These are phyloP conservation scores for Skeletonema costatum DNA, from an alignment of 108 stramenopile species.

Conservation along the genomic window DNA sequence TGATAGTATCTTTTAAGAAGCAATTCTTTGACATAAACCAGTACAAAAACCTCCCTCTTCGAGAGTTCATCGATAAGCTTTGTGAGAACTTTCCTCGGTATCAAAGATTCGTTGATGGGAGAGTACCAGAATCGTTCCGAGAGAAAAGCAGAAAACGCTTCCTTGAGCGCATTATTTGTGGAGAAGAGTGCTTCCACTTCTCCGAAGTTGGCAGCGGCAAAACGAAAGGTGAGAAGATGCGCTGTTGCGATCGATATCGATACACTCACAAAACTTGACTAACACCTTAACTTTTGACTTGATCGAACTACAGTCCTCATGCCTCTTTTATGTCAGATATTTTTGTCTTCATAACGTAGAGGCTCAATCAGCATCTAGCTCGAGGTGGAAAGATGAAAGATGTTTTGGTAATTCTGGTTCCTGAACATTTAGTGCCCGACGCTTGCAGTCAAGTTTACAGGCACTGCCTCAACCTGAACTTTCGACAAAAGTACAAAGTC, in stretches of 20 bases:
- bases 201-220: conserved; percentile 48
- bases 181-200: conserved; percentile 58
- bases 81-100: conserved; percentile 52
- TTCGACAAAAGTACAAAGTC: conserved; percentile 52
- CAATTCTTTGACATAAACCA: conserved; percentile 53
- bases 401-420: conserved; percentile 51
- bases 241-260: background rate
- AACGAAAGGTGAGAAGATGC: conserved; percentile 15
- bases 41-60: conserved; percentile 40
- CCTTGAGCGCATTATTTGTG: conserved; percentile 49
- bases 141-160: conserved; percentile 55
- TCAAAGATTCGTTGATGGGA: conserved; percentile 51
- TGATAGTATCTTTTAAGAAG: conserved; percentile 47
- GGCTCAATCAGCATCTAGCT: conserved; percentile 43
- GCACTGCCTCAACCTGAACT: conserved; percentile 58
- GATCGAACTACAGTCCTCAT: conserved; percentile 45
- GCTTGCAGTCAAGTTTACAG: conserved; percentile 52
- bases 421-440: conserved; percentile 57
- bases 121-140: conserved; percentile 58
- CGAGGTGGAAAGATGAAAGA: conserved; percentile 52
- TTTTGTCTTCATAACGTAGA: conserved; percentile 50
- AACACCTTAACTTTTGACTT: background rate
- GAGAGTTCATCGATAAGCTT: conserved; percentile 47
- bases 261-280: background rate
- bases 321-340: conserved; percentile 53